Evolutionary conservation across 2,329 filamentous ascomycete genomes (phyloP), one percentile per base, ranked within the genome.

Genomic region (Monosporascus sp.): DNA sequence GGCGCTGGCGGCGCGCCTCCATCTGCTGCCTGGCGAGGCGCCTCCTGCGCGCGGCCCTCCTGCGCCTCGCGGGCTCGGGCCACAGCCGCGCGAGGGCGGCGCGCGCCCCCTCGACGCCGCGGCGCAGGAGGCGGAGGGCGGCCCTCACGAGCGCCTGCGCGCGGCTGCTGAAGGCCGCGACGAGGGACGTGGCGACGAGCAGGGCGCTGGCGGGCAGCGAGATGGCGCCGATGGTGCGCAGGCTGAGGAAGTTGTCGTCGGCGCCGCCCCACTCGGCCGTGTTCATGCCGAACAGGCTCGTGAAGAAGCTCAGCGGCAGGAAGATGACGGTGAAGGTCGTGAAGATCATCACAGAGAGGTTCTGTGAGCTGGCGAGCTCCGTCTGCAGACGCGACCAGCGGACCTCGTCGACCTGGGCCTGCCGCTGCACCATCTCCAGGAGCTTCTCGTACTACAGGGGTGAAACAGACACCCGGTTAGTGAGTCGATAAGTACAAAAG

Each of bases 381-480:
- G 83, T 82, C 59, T 86, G 81, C 52, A 84, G 71, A 2, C 84
- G 73, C 24, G 82, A 83, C 66, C 84, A 78, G 24, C 82, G 79
- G 8, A 85, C 82, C 64, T 87, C 84, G 61, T 86, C 83, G 2
- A 87, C 82, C 61, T 86, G 84, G 0, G 83, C 83, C 61, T 86
- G 83, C 17, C 84, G 81, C 63, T 86, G 83, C 41, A 84, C 83
- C 76, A 87, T 84, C 65, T 86, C 82, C 14, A 86, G 78, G 5
- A 87, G 74, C 57, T 85, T 85, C 60, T 85, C 82, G 57, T 85
- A 86, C n/a, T n/a, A n/a, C n/a, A n/a, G n/a, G n/a, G n/a, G n/a
- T n/a, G n/a, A n/a, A n/a, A n/a, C n/a, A n/a, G n/a, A n/a, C n/a
- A n/a, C n/a, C n/a, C n/a, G n/a, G n/a, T n/a, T n/a, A n/a, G n/a